Evolutionary conservation across 805 yeast genomes (phyloP), one percentile per base, ranked within the genome.

Genomic region (Alloascoidea africana): DNA sequence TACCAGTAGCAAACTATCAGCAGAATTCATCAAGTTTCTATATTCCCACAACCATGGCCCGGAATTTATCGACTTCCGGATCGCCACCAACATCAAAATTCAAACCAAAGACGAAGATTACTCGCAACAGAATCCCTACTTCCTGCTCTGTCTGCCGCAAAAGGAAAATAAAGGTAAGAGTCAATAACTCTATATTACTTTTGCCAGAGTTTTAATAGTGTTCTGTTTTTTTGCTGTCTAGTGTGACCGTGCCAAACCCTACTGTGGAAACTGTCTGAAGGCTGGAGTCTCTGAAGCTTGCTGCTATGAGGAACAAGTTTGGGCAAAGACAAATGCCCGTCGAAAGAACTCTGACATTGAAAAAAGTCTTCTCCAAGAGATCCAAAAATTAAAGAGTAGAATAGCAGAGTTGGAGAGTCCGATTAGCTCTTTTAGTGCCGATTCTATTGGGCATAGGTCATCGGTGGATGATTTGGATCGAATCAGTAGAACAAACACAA

Each of bases 231-330:
- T 8, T 23, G n/a, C 30, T 23, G 8, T 23, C n/a, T 23, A 34
- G 36, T 34, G 36, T 14, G 36, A 34, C n/a, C 6, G 36, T 13
- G 18, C 27, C 11, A 34, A 17, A 18, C 36, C 36, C 6, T 8
- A 16, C 18, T 34, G 36, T 18, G 36, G 17, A n/a, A 34, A 17
- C 32, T 34, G 36, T 34, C n/a, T 34, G 6, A 14, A 34, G 32
- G 17, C 14, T 14, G 14, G 14, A 5, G 8, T n/a, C n/a, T 14
- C 36, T 13, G 13, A 34, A n/a, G 13, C 17, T 6, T 34, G 36
- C n/a, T 14, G 16, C n/a, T 34, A 11, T 18, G 36, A 34, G 6
- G 36, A 34, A 18, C 36, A 34, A 34, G 32, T 15, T 8, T 34
- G 36, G 36, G 36, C 14, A 34, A 16, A 14, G 18, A 8, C 15